Evolutionary conservation across 2,329 filamentous ascomycete species (phyloP), one percentile per base, ranked within the genome.

Genomic region (Hyphodiscus sp.): DNA sequence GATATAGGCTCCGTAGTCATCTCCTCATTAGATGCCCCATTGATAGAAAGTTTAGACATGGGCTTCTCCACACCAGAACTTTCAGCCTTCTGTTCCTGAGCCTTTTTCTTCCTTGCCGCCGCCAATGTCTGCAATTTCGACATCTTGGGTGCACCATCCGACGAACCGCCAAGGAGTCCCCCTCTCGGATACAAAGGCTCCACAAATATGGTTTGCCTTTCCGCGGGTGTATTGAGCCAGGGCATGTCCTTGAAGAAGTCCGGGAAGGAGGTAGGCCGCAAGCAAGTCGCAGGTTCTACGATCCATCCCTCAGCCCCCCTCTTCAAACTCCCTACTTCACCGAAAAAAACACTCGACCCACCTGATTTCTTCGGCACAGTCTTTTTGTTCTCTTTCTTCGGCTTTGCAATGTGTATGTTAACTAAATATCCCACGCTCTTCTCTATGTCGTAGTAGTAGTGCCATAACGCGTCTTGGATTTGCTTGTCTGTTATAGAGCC

Each of bases 111-210:
- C 26, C 91, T 80, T 51, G 89, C 87, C 33, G 90, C 90, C 49
- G 92, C 91, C 43, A 99, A 75, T 47, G 90, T 90, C 63, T 95
- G 92, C 45, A 99, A 76, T 65, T 99, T 99, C 5, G 92, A 95
- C 70, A 88, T 78, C 65, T 91, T 94, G 2, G 81, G 78, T n/a
- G 74, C 65, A 13, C 73, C 72, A 47, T 81, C 79, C 1, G 82
- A 78, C 9, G 83, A 80, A 33, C 94, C 95, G 29, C 94, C 95
- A 2, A 96, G 71, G 0, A 99, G 75, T 1, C 90, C 86, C 18
- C 84, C 80, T 47, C 73, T 74, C 50, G 79, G 83, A 58, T 73
- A 73, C 38, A 79, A 54, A 69, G 77, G 81, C 42, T 84, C 76
- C 48, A 87, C 71, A 41, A 91, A 79, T 16, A 86, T 76, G 16